These are phyloP conservation scores for Globisporangium acanthophoron DNA, from an alignment of 352 stramenopile genomes.

Conservation along the genomic window DNA sequence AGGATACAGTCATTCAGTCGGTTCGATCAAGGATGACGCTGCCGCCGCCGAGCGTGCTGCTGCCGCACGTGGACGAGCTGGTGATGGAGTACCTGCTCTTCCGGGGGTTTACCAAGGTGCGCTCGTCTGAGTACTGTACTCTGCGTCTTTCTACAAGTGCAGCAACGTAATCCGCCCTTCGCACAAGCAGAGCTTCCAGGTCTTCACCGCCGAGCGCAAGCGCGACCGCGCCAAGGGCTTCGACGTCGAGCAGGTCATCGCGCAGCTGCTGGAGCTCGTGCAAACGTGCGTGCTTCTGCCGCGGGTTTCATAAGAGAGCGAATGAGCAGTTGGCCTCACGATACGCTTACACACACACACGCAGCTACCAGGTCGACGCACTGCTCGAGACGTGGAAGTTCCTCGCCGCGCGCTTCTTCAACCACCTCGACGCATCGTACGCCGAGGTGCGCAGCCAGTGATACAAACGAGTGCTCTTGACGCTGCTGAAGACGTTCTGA, in stretches of 20 bases:
- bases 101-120: constrained; percentile 73
- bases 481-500: not conserved
- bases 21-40: constrained; percentile 17
- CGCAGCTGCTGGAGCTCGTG: constrained; percentile 53
- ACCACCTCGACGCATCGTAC: constrained; percentile 72
- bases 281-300: constrained; percentile 31
- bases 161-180: constrained; percentile 21
- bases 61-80: constrained; percentile 79
- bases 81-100: constrained; percentile 87
- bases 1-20: not conserved
- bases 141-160: not conserved
- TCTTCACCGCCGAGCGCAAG: constrained; percentile 66
- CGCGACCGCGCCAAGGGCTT: constrained; percentile 66
- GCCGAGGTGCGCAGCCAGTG: constrained; percentile 25
- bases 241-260: constrained; percentile 73
- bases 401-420: constrained; percentile 73
- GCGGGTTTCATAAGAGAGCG: too few relatives aligned
- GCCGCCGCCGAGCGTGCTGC: constrained; percentile 34
- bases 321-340: too few relatives aligned
- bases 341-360: not conserved
- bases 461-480: not conserved
- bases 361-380: constrained; percentile 71
- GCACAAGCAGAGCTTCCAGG: constrained; percentile 62
- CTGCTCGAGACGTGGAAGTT: constrained; percentile 81
- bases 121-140: not conserved